These are phyloP conservation scores for Coprinopsis marcescibilis DNA, from an alignment of 768 basidiomycete genomes.

Conservation along the genomic window DNA sequence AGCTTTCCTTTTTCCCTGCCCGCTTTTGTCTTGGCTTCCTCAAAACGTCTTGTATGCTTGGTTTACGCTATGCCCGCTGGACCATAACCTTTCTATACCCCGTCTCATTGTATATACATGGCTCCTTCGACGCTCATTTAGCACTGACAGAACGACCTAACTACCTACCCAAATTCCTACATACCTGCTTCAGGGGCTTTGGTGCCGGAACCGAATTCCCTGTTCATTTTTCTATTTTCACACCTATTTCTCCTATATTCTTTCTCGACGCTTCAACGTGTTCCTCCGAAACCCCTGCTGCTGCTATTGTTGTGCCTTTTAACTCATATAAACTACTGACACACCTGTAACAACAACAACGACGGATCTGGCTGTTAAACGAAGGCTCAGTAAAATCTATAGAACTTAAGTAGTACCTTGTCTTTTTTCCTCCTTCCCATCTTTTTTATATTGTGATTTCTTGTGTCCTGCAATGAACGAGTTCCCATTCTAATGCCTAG, in stretches of 20 bases:
- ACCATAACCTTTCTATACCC: slow-evolving; percentile 24
- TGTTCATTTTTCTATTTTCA: slow-evolving; percentile 14
- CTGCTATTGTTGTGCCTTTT: no score
- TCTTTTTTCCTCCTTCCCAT: slow-evolving; percentile 1
- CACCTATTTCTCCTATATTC: slow-evolving; percentile 29
- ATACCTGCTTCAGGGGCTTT: no score
- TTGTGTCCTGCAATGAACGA: slow-evolving; percentile 4
- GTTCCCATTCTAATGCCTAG: slow-evolving; percentile 4
- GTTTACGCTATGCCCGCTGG: slow-evolving; percentile 28
- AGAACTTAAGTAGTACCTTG: slow-evolving; percentile 14
- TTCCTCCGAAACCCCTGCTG: no score
- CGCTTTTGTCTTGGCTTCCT: slow-evolving; percentile 18
- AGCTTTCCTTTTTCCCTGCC: slow-evolving; percentile 24
- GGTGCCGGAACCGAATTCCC: slow-evolving; percentile 27
- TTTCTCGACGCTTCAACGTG: slow-evolving; percentile 22
- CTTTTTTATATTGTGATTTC: background rate
- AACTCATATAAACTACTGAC: slow-evolving; percentile 10
- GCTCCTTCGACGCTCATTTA: no score
- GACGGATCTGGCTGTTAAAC: slow-evolving; percentile 24
- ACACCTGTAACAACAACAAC: slow-evolving; percentile 43
- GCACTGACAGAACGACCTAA: no score
- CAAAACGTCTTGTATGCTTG: slow-evolving; percentile 26
- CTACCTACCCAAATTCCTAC: no score
- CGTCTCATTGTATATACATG: slow-evolving; percentile 18
- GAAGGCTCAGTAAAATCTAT: slow-evolving; percentile 26